A percentile compares a stretch with the other conserved stretches of the same genome.
These are phyloP conservation scores for Solanum ossicruentum DNA, from an alignment of 257 asterid species.

Conservation along the genomic window DNA sequence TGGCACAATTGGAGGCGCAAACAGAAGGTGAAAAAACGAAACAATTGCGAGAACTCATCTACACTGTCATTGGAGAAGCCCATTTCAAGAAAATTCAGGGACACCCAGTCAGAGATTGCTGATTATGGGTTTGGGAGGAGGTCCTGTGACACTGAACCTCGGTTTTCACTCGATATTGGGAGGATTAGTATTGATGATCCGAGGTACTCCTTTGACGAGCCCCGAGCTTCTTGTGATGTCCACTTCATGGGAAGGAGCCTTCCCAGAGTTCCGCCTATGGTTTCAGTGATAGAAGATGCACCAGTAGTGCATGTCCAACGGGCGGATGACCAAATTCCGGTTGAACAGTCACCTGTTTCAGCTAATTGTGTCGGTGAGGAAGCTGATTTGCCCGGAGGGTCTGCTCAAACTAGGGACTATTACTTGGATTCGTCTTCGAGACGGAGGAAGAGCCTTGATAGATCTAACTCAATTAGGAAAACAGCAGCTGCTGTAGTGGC, in stretches of 20 bases:
- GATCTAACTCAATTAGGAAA: constrained; percentile 74
- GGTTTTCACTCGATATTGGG: constrained; percentile 78
- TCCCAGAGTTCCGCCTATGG: constrained; percentile 63
- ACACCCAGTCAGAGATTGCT: constrained; percentile 78
- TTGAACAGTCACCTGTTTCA: constrained; percentile 29
- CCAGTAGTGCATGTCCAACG: constrained; percentile 33
- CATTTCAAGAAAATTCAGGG: constrained; percentile 51
- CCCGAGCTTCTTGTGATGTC: constrained; percentile 89
- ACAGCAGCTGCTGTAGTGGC: constrained; percentile 79
- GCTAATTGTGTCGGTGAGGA: constrained; percentile 15
- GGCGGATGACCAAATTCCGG: constrained; percentile 54
- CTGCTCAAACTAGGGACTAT: constrained; percentile 65
- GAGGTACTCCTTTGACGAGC: constrained; percentile 73
- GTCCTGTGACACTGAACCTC: constrained; percentile 71
- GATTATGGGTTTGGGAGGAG: constrained; percentile 84
- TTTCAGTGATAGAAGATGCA: constrained; percentile 58
- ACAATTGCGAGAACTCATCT: constrained; percentile 19
- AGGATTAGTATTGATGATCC: constrained; percentile 77
- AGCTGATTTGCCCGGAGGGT: constrained; percentile 57
- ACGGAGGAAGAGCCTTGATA: constrained; percentile 84
- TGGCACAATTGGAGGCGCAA: constrained; percentile 83
- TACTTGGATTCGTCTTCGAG: constrained; percentile 66
- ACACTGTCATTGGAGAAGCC: constrained; percentile 66
- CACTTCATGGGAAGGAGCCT: constrained; percentile 49
- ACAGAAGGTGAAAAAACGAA: constrained; percentile 63